Evolutionary conservation across 2,329 filamentous ascomycete genomes (phyloP).

Genomic region (Arthrinium phaeospermum): DNA sequence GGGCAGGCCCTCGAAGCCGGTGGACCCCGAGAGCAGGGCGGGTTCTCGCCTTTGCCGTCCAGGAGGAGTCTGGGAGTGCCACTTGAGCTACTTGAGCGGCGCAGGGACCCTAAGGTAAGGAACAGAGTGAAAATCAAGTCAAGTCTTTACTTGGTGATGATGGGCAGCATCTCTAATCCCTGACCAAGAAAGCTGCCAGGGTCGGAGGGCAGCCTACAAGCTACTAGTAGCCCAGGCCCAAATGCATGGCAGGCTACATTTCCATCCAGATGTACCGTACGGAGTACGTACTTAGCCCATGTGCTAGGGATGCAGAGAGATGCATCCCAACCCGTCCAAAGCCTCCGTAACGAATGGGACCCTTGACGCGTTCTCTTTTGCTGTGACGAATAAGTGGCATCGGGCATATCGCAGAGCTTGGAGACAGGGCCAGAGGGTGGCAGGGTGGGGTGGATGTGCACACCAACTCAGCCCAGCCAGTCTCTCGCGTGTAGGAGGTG

Average conservation of each 20-base stretch:
- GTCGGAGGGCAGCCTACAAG: background rate
- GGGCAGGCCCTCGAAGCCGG: slow-evolving; percentile 4
- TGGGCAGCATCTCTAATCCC: background rate
- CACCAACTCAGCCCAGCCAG: background rate
- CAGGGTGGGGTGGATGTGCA: background rate
- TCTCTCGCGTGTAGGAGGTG: slow-evolving; percentile 4
- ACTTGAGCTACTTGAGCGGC: background rate
- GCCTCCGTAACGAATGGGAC: slow-evolving; percentile 1
- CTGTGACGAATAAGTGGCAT: slow-evolving; percentile 12
- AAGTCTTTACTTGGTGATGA: background rate
- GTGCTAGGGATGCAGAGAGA: background rate
- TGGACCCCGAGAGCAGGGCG: background rate
- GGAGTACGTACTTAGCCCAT: background rate
- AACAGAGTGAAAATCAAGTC: background rate
- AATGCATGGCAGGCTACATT: background rate
- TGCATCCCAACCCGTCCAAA: background rate
- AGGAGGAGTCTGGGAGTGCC: background rate
- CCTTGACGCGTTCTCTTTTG: slow-evolving; percentile 1
- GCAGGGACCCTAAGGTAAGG: background rate
- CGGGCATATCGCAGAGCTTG: slow-evolving; percentile 8
- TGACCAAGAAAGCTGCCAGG: background rate
- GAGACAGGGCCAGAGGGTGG: background rate
- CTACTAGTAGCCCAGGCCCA: background rate
- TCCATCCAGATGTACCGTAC: background rate
- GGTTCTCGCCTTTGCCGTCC: background rate